phyloP scores from a whole-genome alignment of 116 monocot genomes.

The Thalassia testudinum region DNA sequence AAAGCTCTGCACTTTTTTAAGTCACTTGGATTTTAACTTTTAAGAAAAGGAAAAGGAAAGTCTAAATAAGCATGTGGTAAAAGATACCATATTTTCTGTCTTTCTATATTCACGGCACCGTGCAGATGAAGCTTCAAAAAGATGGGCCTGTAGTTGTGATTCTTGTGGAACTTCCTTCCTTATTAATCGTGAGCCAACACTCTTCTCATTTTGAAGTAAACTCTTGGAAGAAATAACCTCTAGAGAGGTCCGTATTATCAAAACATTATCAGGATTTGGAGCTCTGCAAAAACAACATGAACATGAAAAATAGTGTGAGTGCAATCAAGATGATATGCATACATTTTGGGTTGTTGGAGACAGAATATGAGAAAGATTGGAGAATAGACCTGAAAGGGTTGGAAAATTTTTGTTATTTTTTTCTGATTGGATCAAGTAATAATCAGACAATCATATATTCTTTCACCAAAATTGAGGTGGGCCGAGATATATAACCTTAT shows the following conservation, averaged over 20 bases:
- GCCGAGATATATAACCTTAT: too few relatives aligned
- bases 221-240: conserved; percentile 55
- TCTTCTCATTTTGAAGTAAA: conserved; percentile 43
- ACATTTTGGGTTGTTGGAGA: too few relatives aligned
- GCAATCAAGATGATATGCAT: background rate
- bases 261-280: conserved; percentile 66
- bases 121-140: conserved; percentile 38
- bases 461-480: too few relatives aligned
- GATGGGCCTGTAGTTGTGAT: conserved; percentile 4
- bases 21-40: too few relatives aligned
- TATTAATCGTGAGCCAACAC: conserved; percentile 31
- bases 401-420: too few relatives aligned
- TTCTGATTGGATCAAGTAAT: too few relatives aligned
- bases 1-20: background rate
- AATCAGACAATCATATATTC: too few relatives aligned
- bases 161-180: conserved; percentile 33
- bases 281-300: conserved; percentile 29
- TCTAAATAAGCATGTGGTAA: background rate
- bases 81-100: conserved; percentile 34
- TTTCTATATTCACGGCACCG: conserved; percentile 60
- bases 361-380: background rate
- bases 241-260: conserved; percentile 48
- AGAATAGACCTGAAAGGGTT: background rate
- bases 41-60: too few relatives aligned
- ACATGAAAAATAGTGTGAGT: background rate